phyloP scores from a whole-genome alignment of 2,329 filamentous ascomycete species.

The Atkinsonella hypoxylon region DNA sequence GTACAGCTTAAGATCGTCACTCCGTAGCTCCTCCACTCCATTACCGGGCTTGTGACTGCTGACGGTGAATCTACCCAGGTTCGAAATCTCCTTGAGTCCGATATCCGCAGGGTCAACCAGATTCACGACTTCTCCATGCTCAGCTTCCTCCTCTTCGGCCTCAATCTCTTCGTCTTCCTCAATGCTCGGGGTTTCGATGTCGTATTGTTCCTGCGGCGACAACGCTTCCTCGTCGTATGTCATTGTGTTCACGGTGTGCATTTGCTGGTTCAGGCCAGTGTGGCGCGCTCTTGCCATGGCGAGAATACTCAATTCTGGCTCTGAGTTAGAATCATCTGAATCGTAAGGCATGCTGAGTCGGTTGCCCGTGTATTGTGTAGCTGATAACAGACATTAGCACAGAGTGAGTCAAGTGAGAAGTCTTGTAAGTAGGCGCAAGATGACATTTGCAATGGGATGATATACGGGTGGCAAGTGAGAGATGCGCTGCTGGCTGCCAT shows the following conservation, averaged over 20 bases:
- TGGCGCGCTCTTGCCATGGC: constrained; percentile 20
- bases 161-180: constrained; percentile 24
- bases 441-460: not conserved
- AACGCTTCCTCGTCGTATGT: constrained; percentile 17
- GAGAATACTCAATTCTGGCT: constrained; percentile 26
- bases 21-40: constrained; percentile 63
- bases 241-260: constrained; percentile 15
- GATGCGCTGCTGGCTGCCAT: no score
- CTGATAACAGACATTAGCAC: constrained; percentile 14
- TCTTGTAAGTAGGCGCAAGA: not conserved
- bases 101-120: constrained; percentile 42
- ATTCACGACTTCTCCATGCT: constrained; percentile 23
- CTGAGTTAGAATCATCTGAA: constrained; percentile 24
- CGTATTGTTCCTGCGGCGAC: constrained; percentile 20
- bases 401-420: constrained; percentile 1
- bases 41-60: constrained; percentile 72
- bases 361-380: constrained; percentile 16
- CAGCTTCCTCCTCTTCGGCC: constrained; percentile 23
- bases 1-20: constrained; percentile 59
- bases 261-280: constrained; percentile 14
- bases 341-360: constrained; percentile 26
- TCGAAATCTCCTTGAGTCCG: constrained; percentile 71
- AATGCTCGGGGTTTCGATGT: constrained; percentile 19
- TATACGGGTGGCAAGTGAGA: not conserved
- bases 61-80: constrained; percentile 72